These are phyloP conservation scores for Phytomonas sp. DNA, from an alignment of 208 protist genomes.

Conservation along the genomic window DNA sequence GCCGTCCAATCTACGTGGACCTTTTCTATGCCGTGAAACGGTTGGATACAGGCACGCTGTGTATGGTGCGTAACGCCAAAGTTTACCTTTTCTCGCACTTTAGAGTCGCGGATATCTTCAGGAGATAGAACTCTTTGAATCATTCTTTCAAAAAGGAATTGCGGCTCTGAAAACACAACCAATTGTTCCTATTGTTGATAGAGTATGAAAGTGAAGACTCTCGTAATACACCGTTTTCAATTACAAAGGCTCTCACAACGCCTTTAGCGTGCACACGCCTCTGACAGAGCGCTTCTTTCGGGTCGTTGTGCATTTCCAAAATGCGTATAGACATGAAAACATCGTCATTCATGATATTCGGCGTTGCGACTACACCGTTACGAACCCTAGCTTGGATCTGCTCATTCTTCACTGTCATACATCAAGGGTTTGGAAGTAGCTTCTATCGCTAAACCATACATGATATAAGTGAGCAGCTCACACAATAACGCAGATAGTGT, in stretches of 20 bases:
- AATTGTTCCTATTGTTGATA: constrained; percentile 57
- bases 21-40: constrained; percentile 67
- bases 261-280: constrained; percentile 63
- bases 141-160: neutral
- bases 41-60: constrained; percentile 26
- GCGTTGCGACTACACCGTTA: constrained; percentile 36
- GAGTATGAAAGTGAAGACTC: constrained; percentile 62
- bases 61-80: constrained; percentile 85
- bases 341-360: constrained; percentile 75
- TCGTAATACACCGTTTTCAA: constrained; percentile 37
- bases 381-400: constrained; percentile 63
- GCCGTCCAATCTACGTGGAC: constrained; percentile 43
- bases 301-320: constrained; percentile 59
- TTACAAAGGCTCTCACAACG: constrained; percentile 84
- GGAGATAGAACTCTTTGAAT: neutral
- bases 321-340: constrained; percentile 85
- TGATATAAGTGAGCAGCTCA: constrained; percentile 45
- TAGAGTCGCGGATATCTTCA: constrained; percentile 25
- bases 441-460: constrained; percentile 58
- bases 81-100: constrained; percentile 55
- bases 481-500: constrained; percentile 37
- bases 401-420: constrained; percentile 65
- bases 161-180: neutral
- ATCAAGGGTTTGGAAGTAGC: constrained; percentile 78
- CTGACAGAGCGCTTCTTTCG: constrained; percentile 32